Conservation (phyloP, 805 yeast genomes). For the Candida hispaniensis region DNA sequence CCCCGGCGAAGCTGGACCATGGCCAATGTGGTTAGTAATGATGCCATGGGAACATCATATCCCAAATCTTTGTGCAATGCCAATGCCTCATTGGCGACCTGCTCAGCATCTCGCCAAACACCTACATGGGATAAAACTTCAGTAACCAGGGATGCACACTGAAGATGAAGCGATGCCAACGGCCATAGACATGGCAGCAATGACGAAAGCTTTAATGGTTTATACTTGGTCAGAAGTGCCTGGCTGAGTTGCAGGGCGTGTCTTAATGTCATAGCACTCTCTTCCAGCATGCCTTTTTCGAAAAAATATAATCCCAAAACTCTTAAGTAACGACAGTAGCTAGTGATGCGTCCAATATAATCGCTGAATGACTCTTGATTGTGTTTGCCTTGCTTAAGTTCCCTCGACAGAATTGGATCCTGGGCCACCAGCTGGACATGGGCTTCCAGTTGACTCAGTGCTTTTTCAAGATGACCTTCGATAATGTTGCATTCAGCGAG, state of each 20-base stretch:
- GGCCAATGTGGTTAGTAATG: background rate
- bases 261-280: background rate
- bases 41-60: background rate
- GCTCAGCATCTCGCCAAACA: slow-evolving; percentile 11
- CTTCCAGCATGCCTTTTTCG: slow-evolving; percentile 1
- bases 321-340: slow-evolving; percentile 5
- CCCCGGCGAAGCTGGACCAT: slow-evolving; percentile 6
- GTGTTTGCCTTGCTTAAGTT: background rate
- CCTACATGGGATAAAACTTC: slow-evolving; percentile 3
- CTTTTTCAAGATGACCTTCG: slow-evolving; percentile 3
- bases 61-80: background rate
- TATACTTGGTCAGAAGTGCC: slow-evolving; percentile 1
- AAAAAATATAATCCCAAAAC: slow-evolving; percentile 1
- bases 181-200: slow-evolving; percentile 1
- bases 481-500: no score
- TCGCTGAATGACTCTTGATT: slow-evolving; percentile 1
- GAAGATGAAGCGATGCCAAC: slow-evolving; percentile 1
- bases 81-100: background rate
- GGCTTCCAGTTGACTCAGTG: background rate
- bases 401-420: slow-evolving; percentile 2
- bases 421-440: slow-evolving; percentile 1
- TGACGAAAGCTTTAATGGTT: background rate
- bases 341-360: slow-evolving; percentile 2
- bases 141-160: background rate
- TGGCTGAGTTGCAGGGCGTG: slow-evolving; percentile 2